A percentile compares a stretch with the other conserved stretches of the same genome.
Conservation (phyloP, 2,329 filamentous ascomycete species). For the Colletotrichum eremochloae region DNA sequence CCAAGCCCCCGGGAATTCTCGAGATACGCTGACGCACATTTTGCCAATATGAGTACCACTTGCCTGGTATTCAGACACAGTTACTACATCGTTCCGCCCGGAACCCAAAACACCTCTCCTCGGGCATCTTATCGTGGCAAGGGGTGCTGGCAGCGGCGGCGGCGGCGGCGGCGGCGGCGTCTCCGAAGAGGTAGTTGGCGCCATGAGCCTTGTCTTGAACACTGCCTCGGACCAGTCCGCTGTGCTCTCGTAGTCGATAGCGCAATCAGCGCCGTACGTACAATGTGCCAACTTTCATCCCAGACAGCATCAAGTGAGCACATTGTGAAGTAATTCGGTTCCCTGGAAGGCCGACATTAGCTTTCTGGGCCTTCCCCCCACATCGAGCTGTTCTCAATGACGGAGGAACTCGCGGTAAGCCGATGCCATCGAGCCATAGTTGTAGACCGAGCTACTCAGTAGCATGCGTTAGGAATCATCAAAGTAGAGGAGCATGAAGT, state of each 20-base stretch:
- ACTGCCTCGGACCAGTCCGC: conserved; percentile 61
- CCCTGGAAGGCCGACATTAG: background rate
- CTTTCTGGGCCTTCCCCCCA: background rate
- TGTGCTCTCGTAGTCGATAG: conserved; percentile 63
- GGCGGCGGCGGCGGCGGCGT: conserved; percentile 55
- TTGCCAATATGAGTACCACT: conserved; percentile 52
- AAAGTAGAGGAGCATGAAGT: background rate
- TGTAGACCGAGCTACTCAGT: background rate
- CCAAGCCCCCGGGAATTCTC: background rate
- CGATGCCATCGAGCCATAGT: background rate
- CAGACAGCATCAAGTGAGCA: background rate
- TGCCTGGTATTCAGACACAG: conserved; percentile 20
- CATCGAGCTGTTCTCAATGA: background rate
- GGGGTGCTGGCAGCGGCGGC: conserved; percentile 54
- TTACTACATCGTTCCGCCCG: conserved; percentile 46
- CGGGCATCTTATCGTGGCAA: conserved; percentile 49
- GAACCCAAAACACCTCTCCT: conserved; percentile 53
- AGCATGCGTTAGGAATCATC: background rate
- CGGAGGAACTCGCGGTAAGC: background rate
- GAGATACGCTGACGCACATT: conserved; percentile 48
- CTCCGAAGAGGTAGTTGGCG: conserved; percentile 57
- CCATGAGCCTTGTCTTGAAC: conserved; percentile 51
- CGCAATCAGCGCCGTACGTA: conserved; percentile 59
- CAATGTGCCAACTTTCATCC: conserved; percentile 51
- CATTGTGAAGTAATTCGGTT: background rate